phyloP scores from a whole-genome alignment of 768 basidiomycete genomes.

The Panus rudis region DNA sequence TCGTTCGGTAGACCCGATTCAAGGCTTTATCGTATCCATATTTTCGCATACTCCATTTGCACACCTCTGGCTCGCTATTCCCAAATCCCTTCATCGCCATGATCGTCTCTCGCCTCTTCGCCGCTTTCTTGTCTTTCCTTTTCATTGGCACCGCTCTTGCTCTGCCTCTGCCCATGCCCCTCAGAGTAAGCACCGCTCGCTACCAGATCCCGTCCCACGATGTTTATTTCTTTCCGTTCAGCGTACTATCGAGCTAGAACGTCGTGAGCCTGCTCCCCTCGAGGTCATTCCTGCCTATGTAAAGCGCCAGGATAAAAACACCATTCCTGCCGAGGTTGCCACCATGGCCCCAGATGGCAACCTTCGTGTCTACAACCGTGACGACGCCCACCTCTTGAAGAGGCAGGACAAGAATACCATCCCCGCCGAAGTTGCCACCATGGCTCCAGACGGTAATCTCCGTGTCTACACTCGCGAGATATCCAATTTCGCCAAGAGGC shows the following conservation, averaged over 20 bases:
- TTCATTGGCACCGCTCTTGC: constrained; percentile 37
- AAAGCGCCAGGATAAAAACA: constrained; percentile 19
- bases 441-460: constrained; percentile 28
- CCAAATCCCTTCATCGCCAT: constrained; percentile 27
- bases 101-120: constrained; percentile 35
- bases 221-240: not conserved
- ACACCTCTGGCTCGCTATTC: constrained; percentile 11
- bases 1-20: constrained; percentile 22
- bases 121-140: constrained; percentile 35
- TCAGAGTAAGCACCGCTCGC: constrained; percentile 26
- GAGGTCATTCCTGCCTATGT: constrained; percentile 38
- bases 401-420: constrained; percentile 20
- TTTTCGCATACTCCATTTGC: too few species aligned
- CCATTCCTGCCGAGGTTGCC: constrained; percentile 19
- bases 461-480: constrained; percentile 20
- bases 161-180: constrained; percentile 36
- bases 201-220: not conserved
- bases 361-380: constrained; percentile 8
- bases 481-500: constrained; percentile 4
- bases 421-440: constrained; percentile 28
- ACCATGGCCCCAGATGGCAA: constrained; percentile 14
- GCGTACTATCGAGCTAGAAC: constrained; percentile 17
- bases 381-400: constrained; percentile 6
- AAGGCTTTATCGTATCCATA: constrained; percentile 8
- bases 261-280: constrained; percentile 27